These are phyloP conservation scores for Allantophomopsis lycopodina DNA, from an alignment of 2,329 filamentous ascomycete species.

Conservation along the genomic window DNA sequence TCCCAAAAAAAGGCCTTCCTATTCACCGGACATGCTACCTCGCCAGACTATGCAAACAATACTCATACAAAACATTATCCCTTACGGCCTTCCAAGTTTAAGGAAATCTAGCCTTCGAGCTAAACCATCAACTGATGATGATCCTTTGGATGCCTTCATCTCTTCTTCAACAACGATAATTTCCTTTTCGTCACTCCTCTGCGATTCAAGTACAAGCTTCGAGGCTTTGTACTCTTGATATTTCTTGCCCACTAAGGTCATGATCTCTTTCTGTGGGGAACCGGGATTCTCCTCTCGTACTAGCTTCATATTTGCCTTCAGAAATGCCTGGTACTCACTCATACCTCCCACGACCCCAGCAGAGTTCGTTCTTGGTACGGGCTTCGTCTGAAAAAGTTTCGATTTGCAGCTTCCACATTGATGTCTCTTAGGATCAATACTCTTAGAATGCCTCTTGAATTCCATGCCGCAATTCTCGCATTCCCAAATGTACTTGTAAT, in stretches of 20 bases:
- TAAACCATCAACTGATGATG: background rate
- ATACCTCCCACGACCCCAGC: constrained; percentile 11
- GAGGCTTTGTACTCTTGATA: constrained; percentile 39
- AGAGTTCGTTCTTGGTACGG: constrained; percentile 42
- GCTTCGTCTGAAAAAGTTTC: constrained; percentile 63
- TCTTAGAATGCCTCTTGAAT: constrained; percentile 76
- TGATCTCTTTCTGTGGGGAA: constrained; percentile 51
- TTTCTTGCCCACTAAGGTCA: constrained; percentile 50
- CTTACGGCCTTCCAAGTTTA: constrained; percentile 14
- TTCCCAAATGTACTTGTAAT: constrained; percentile 84
- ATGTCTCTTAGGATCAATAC: constrained; percentile 59
- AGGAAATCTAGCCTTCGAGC: constrained; percentile 17
- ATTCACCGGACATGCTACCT: too few species aligned
- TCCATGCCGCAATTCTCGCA: constrained; percentile 56
- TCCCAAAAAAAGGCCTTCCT: too few species aligned
- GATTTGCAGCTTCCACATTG: constrained; percentile 68
- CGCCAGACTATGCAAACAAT: too few species aligned
- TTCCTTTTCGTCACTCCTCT: background rate
- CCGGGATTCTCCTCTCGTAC: constrained; percentile 40
- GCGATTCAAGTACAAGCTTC: constrained; percentile 5
- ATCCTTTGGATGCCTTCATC: constrained; percentile 1
- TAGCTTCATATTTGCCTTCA: constrained; percentile 54
- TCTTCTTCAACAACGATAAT: constrained; percentile 1
- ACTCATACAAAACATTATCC: too few species aligned
- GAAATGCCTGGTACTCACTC: constrained; percentile 39